These are phyloP conservation scores for Golubevia pallescens DNA, from an alignment of 1,284 basidiomycete genomes.

Conservation along the genomic window DNA sequence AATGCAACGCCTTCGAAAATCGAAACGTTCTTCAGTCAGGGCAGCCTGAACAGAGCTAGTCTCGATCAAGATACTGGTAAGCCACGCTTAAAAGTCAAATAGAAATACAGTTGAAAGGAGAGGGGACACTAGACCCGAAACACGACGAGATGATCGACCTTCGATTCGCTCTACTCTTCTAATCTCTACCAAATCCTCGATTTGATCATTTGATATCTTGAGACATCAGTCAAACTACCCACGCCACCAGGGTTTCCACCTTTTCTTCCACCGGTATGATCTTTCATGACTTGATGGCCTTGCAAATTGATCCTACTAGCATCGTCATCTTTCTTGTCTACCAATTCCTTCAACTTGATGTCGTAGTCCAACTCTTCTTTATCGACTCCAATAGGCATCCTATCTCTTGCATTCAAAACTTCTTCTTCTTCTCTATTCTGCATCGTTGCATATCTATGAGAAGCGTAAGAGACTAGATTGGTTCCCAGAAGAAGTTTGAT, in stretches of 20 bases:
- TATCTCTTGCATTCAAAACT: constrained; percentile 39
- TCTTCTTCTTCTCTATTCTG: constrained; percentile 51
- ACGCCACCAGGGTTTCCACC: neutral
- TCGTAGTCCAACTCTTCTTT: constrained; percentile 42
- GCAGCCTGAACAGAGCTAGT: too few species aligned
- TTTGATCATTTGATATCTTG: constrained; percentile 54
- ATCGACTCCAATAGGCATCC: constrained; percentile 53
- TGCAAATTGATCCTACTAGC: constrained; percentile 39
- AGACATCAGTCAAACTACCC: constrained; percentile 41
- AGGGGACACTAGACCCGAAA: too few species aligned
- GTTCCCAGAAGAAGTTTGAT: constrained; percentile 57
- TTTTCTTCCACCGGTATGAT: too few species aligned
- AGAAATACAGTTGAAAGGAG: too few species aligned
- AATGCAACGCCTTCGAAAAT: too few species aligned
- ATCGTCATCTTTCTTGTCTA: constrained; percentile 46
- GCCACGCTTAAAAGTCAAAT: too few species aligned
- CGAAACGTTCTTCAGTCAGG: too few species aligned
- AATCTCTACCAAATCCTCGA: constrained; percentile 51
- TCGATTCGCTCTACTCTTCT: too few species aligned
- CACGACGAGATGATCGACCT: too few species aligned
- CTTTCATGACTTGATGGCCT: constrained; percentile 26
- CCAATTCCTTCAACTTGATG: constrained; percentile 27
- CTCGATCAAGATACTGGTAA: too few species aligned
- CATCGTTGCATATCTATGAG: constrained; percentile 44
- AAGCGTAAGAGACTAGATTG: constrained; percentile 48